Conservation (phyloP, 2,329 filamentous ascomycete genomes). For the Phaeosphaeria sp. region DNA sequence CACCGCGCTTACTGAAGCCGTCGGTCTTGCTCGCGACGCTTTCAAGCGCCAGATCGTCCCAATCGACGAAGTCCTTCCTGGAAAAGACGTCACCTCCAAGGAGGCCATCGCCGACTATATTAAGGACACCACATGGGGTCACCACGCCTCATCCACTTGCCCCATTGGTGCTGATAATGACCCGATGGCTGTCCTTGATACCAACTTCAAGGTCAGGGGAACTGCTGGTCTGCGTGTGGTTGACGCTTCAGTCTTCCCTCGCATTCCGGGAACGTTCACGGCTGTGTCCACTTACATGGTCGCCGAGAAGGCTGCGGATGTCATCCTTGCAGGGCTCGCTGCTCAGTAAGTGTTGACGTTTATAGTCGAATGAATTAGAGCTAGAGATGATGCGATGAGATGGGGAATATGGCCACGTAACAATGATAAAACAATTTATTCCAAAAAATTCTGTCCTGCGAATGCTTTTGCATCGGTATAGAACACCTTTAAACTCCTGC, state of each 20-base stretch:
- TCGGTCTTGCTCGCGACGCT: slow-evolving; percentile 56
- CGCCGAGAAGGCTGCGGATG: slow-evolving; percentile 68
- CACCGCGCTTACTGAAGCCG: slow-evolving; percentile 62
- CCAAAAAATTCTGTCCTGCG: background rate
- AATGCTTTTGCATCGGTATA: background rate
- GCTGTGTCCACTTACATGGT: slow-evolving; percentile 63
- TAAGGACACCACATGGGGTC: slow-evolving; percentile 50
- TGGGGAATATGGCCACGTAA: background rate
- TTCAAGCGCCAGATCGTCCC: slow-evolving; percentile 45
- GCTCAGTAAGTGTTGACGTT: background rate
- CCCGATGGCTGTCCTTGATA: slow-evolving; percentile 60
- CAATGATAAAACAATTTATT: background rate
- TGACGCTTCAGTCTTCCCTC: slow-evolving; percentile 39
- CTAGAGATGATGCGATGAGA: background rate
- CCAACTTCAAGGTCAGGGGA: slow-evolving; percentile 59
- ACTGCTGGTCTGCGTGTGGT: slow-evolving; percentile 59
- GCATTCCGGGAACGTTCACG: slow-evolving; percentile 60
- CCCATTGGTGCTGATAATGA: slow-evolving; percentile 61
- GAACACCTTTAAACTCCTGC: slow-evolving; percentile 2
- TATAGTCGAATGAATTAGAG: background rate
- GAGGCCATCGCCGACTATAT: slow-evolving; percentile 36
- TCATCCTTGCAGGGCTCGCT: slow-evolving; percentile 51
- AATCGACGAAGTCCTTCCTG: slow-evolving; percentile 56
- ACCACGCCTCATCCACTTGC: slow-evolving; percentile 65
- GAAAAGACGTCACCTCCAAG: slow-evolving; percentile 50